These are phyloP conservation scores for Aureobasidium uvarum DNA, from an alignment of 2,329 filamentous ascomycete genomes.

Conservation along the genomic window DNA sequence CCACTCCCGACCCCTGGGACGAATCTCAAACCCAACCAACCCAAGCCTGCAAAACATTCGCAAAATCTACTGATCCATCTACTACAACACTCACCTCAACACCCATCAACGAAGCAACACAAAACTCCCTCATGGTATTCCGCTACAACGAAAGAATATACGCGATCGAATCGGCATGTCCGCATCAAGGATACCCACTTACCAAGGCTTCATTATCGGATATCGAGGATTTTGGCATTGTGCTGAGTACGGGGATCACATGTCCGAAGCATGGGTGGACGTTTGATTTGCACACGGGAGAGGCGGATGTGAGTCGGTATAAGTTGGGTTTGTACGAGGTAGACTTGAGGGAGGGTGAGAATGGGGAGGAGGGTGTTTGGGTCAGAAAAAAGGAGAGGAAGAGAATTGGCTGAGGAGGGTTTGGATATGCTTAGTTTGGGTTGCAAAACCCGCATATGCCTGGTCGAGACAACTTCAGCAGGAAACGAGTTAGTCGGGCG, in stretches of 20 bases:
- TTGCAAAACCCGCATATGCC: too few relatives aligned
- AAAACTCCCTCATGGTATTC: conserved; percentile 57
- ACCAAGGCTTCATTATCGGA: conserved; percentile 64
- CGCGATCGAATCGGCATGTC: conserved; percentile 69
- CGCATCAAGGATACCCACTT: conserved; percentile 65
- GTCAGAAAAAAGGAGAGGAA: conserved; percentile 39
- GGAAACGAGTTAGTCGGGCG: too few relatives aligned
- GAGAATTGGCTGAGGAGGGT: conserved; percentile 33
- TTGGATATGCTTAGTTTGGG: too few relatives aligned
- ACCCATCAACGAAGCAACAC: conserved; percentile 45
- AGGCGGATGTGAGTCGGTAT: conserved; percentile 62
- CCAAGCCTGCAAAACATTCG: conserved; percentile 57
- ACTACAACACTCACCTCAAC: conserved; percentile 24
- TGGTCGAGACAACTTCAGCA: background rate
- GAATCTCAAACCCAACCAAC: background rate
- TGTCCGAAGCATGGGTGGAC: conserved; percentile 72
- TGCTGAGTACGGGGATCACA: conserved; percentile 60
- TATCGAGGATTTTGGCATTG: conserved; percentile 69
- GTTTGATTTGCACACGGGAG: conserved; percentile 65
- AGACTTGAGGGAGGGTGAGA: conserved; percentile 43
- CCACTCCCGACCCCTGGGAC: conserved; percentile 7
- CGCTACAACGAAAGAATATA: conserved; percentile 63
- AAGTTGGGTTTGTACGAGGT: conserved; percentile 64
- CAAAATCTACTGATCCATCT: conserved; percentile 28
- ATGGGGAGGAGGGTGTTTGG: conserved; percentile 34